Evolutionary conservation across 345 rosid genomes (phyloP).

Genomic region (Toxicodendron radicans): DNA sequence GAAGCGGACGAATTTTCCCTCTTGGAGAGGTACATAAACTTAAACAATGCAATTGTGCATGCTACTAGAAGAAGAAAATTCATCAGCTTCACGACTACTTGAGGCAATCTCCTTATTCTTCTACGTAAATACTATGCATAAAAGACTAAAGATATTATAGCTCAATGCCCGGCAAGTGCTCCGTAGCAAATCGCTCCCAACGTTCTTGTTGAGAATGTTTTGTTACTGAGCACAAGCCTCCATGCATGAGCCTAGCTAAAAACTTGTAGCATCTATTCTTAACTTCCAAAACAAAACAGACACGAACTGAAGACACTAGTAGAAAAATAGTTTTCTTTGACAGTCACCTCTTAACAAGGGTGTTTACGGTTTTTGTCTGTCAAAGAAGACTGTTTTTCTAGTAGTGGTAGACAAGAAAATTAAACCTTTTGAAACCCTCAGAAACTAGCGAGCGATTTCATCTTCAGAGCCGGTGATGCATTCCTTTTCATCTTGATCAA

Average conservation of each 20-base stretch:
- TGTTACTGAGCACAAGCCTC: slow-evolving; percentile 73
- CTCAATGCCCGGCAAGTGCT: slow-evolving; percentile 52
- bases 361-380: no score
- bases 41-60: slow-evolving; percentile 9
- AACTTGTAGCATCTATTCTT: not conserved
- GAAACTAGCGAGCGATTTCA: slow-evolving; percentile 29
- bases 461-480: slow-evolving; percentile 62
- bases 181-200: slow-evolving; percentile 68
- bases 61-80: slow-evolving; percentile 49
- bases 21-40: not conserved
- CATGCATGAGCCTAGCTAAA: slow-evolving; percentile 13
- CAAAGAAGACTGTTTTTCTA: no score
- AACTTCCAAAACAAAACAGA: not conserved
- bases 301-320: not conserved
- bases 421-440: not conserved
- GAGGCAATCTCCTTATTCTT: slow-evolving; percentile 28
- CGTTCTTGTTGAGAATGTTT: slow-evolving; percentile 47
- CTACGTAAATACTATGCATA: not conserved
- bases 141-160: slow-evolving; percentile 15
- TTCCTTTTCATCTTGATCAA: slow-evolving; percentile 56
- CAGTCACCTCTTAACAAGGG: no score
- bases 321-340: no score
- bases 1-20: slow-evolving; percentile 72
- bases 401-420: not conserved
- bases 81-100: slow-evolving; percentile 56